Base-by-base conservation (phyloP, 2,329 filamentous ascomycete species). In the Stagonosporopsis tanaceti region DNA sequence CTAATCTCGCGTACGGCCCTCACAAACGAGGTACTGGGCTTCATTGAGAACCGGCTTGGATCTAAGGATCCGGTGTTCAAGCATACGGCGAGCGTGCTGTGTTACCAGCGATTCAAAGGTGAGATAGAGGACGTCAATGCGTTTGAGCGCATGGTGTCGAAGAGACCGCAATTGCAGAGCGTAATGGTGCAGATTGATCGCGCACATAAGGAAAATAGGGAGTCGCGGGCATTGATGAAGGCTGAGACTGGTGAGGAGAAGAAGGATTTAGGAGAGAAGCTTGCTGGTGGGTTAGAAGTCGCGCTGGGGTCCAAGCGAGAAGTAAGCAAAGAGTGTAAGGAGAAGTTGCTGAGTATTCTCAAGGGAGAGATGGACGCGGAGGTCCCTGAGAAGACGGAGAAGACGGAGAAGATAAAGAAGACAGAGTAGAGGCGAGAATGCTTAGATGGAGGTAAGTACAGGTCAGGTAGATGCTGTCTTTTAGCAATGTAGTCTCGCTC, bases 181-280 rank as follows among this genome's bases (percentile, higher is more conserved):
- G 41, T 15, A 6, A 50, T 56, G 47, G 14, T 17, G 22, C 41
- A 57, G 28, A 57, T 57, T 27, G 47, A 57, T 25, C 37, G 25
- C 35, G 8, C 34, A 5, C 35, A 56, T 11, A 41, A 56, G 22
- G 35, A 35, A 20, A 20, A 39, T 9, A 47, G 53, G 3, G 27
- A 37, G 22, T 40, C 27, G 24, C 11, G 27, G n/a, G 12, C 24
- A 24, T 1, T 17, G 6, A 28, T 37, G 15, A 20, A 20, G 20
- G 8, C 24, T 20, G 17, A 20, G 5, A 17, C 37, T 22, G 12
- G 7, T 12, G 5, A 25, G 4, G n/a, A 25, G 2, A 42, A 51
- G 32, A 14, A 20, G 2, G 24, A 14, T 0, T 24, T 27, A 3
- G 20, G 6, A 14, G 30, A 45, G n/a, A 20, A 27, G 8, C 2